Evolutionary conservation across 1,284 basidiomycete species (phyloP), one percentile per base, ranked within the genome.

Genomic region (Heterobasidion occidentale): DNA sequence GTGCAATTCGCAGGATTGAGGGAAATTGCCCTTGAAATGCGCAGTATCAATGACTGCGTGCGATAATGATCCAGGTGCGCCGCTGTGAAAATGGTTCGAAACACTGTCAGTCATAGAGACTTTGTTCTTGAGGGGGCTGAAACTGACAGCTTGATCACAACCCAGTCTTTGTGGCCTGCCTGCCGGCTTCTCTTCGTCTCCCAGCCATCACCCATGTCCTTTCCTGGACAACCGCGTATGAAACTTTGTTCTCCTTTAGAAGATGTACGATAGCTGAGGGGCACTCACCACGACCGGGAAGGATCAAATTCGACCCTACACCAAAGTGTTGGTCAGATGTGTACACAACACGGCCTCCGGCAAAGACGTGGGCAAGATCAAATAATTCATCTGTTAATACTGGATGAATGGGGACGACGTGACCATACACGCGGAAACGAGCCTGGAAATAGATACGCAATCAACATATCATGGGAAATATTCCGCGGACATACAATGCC

Each of bases 201-300:
- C 97, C 96, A 99, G 7, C 97, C 96, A 68, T 98, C 95, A 15
- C 94, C 88, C 94, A 99, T 99, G 66, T 97, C 90, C 66, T 87
- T 86, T 9, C 76, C 75, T 76, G 53, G 19, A 48, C 20, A 20
- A 27, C 15, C 14, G 20, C n/a, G 9, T 4, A 27, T 27, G 27
- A 27, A 27, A 27, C 20, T 53, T 34, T 56, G 36, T 34, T 27
- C 27, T 27, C 27, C 6, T 27, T 27, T 27, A 27, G 27, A 27
- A 27, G 38, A 42, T 42, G 38, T 42, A 5, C 5, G 3, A n/a
- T 11, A 42, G n/a, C 38, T 0, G 33, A 20, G 42, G 42, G 33
- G 42, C 58, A 68, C 67, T 67, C 66, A 68, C 90, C 90, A 69
- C 96, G 75, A 36, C 96, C 96, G 1, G 94, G 94, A 44, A 98